Evolutionary conservation across 345 rosid genomes (phyloP).

Genomic region (Cardamine occulta): DNA sequence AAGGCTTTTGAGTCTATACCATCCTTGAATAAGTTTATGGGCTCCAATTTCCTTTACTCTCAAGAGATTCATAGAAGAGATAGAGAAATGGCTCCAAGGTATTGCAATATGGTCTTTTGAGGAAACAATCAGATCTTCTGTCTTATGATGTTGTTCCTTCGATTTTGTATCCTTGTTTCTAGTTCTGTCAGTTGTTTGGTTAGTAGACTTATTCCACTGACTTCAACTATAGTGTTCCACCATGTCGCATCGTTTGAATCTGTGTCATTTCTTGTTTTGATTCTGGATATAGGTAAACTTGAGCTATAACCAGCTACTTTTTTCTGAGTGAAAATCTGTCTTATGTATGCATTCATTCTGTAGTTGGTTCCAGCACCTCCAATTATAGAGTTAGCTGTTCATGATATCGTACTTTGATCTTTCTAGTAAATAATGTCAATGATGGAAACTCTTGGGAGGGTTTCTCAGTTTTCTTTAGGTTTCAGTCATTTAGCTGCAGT

Average conservation of each 20-base stretch:
- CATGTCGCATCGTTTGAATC: constrained; percentile 10
- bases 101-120: not conserved
- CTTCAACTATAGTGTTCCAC: not conserved
- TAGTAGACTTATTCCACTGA: not conserved
- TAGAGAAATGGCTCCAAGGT: constrained; percentile 52
- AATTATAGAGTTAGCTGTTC: not conserved
- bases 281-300: constrained; percentile 2
- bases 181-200: constrained; percentile 13
- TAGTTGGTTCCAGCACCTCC: not conserved
- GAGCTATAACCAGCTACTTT: not conserved
- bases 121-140: not conserved
- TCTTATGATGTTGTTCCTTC: not conserved
- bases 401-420: constrained; percentile 8
- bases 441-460: constrained; percentile 4
- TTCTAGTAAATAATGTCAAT: not conserved
- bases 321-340: not conserved
- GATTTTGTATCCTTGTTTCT: not conserved
- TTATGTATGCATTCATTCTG: not conserved
- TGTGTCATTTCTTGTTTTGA: constrained; percentile 17
- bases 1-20: constrained; percentile 51
- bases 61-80: constrained; percentile 50
- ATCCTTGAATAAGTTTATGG: constrained; percentile 50
- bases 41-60: constrained; percentile 68
- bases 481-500: not conserved
- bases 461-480: constrained; percentile 5